Conservation (phyloP, 805 yeast genomes). For the Huiozyma naganishii region DNA sequence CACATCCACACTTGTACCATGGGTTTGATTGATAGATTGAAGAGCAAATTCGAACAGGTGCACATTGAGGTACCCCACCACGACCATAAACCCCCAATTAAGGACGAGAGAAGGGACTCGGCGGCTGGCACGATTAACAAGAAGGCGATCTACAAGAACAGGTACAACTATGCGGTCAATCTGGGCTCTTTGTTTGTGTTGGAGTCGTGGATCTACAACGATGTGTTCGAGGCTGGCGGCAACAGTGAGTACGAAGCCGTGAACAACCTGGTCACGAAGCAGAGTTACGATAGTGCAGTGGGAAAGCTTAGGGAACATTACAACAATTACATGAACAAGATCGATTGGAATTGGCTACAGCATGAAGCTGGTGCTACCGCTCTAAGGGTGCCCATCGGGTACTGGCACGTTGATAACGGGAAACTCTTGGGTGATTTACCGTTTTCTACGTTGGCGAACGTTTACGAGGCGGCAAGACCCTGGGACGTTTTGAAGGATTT, state of each 20-base stretch:
- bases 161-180: constrained; percentile 74
- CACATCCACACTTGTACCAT: neutral
- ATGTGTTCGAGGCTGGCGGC: constrained; percentile 48
- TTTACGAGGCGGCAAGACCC: constrained; percentile 49
- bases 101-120: constrained; percentile 10
- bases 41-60: constrained; percentile 13
- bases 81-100: neutral
- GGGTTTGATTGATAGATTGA: constrained; percentile 16
- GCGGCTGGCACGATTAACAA: constrained; percentile 29
- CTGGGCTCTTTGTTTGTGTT: constrained; percentile 71
- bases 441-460: constrained; percentile 42
- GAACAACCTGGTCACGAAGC: constrained; percentile 33
- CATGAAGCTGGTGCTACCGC: constrained; percentile 57
- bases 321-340: constrained; percentile 45
- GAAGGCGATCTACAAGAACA: constrained; percentile 43
- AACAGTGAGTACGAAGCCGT: constrained; percentile 72
- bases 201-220: constrained; percentile 69
- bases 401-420: constrained; percentile 75
- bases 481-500: constrained; percentile 55
- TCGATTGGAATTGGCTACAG: constrained; percentile 73
- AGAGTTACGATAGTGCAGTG: constrained; percentile 47
- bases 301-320: constrained; percentile 53
- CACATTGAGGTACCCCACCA: constrained; percentile 3
- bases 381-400: constrained; percentile 81
- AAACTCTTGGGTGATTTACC: constrained; percentile 44